Conservation (phyloP, 306 rosid species). For the Pyrus communis region DNA sequence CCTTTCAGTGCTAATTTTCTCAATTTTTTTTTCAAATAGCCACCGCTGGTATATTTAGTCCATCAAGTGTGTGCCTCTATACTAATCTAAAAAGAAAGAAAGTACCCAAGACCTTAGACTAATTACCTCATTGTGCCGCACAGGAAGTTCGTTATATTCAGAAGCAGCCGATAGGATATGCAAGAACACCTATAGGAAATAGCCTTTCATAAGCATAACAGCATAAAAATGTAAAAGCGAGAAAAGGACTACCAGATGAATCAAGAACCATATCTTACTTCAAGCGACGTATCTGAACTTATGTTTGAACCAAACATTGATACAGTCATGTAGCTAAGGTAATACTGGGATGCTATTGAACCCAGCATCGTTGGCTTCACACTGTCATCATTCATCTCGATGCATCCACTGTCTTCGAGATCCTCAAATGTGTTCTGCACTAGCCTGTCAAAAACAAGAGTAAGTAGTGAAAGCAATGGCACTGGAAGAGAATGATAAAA, state of each 20-base stretch:
- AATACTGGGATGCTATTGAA: constrained; percentile 89
- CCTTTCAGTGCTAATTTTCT: too few species aligned
- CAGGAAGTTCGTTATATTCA: constrained; percentile 91
- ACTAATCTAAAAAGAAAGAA: background rate
- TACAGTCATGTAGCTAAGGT: constrained; percentile 85
- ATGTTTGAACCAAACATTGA: constrained; percentile 96
- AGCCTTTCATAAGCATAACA: background rate
- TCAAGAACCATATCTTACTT: constrained; percentile 43
- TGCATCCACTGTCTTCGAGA: constrained; percentile 97
- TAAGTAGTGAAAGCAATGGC: constrained; percentile 11
- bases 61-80: background rate
- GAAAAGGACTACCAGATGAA: background rate
- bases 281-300: constrained; percentile 83
- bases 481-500: background rate
- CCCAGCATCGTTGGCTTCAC: constrained; percentile 83
- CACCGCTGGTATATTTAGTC: background rate
- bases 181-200: constrained; percentile 61
- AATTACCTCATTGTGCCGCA: constrained; percentile 88
- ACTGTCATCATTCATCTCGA: constrained; percentile 61
- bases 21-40: too few species aligned
- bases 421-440: constrained; percentile 86
- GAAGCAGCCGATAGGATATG: constrained; percentile 86
- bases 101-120: background rate
- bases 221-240: background rate
- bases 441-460: constrained; percentile 43